Evolutionary conservation across 148 eudicot genomes (phyloP).

Genomic region (Amaranthus hypochondriacus): DNA sequence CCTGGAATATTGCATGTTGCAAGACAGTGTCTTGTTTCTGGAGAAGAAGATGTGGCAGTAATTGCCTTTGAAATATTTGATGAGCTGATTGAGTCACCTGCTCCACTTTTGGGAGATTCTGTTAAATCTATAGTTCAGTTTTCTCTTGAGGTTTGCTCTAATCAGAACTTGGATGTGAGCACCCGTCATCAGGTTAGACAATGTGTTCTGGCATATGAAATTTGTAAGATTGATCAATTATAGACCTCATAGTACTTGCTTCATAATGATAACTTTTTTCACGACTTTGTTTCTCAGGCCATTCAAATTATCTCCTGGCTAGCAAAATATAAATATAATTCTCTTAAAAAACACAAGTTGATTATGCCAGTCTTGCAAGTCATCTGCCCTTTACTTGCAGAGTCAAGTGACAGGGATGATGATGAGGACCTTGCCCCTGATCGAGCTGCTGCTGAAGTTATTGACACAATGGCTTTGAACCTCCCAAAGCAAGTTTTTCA

Average conservation of each 20-base stretch:
- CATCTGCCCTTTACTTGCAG: constrained; percentile 86
- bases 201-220: background rate
- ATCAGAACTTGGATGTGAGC: constrained; percentile 64
- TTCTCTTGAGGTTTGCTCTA: constrained; percentile 93
- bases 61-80: constrained; percentile 99
- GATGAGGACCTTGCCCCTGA: constrained; percentile 95
- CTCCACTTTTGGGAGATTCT: constrained; percentile 95
- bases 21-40: constrained; percentile 90
- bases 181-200: constrained; percentile 85
- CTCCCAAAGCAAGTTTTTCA: constrained; percentile 75
- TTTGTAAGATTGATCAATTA: background rate
- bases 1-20: constrained; percentile 95
- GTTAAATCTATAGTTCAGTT: constrained; percentile 94
- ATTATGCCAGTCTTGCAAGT: constrained; percentile 74
- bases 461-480: constrained; percentile 31
- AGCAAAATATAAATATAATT: constrained; percentile 80
- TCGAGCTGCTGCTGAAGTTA: constrained; percentile 96
- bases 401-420: constrained; percentile 60
- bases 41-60: constrained; percentile 91
- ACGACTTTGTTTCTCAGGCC: constrained; percentile 43
- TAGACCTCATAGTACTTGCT: background rate
- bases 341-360: constrained; percentile 90
- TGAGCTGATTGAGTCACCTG: constrained; percentile 96
- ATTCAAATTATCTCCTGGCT: constrained; percentile 97
- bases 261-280: too few species aligned